These are phyloP conservation scores for Rhizopogon vulgaris DNA, from an alignment of 768 basidiomycete genomes.

Conservation along the genomic window DNA sequence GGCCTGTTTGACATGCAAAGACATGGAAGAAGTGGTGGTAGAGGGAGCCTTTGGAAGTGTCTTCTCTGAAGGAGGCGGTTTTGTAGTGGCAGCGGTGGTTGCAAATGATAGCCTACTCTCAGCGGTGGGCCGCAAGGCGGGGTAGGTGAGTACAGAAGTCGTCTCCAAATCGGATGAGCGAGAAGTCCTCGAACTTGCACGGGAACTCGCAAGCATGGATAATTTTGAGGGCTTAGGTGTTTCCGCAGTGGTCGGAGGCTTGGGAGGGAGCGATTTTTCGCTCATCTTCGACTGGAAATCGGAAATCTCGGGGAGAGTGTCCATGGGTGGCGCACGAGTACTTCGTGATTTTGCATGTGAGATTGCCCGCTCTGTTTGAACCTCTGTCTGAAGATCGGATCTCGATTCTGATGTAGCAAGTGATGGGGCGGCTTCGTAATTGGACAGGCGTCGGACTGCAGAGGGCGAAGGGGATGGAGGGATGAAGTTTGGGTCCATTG, in stretches of 20 bases:
- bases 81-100: constrained; percentile 18
- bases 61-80: constrained; percentile 12
- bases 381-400: constrained; percentile 13
- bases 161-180: constrained; percentile 48
- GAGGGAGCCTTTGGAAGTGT: constrained; percentile 21
- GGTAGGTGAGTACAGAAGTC: constrained; percentile 68
- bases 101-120: constrained; percentile 38
- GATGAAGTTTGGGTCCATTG: constrained; percentile 50
- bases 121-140: constrained; percentile 60
- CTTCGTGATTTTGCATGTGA: constrained; percentile 36
- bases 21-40: constrained; percentile 42
- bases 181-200: constrained; percentile 50
- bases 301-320: constrained; percentile 50
- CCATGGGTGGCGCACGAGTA: constrained; percentile 38
- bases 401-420: constrained; percentile 39
- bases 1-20: constrained; percentile 58
- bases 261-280: constrained; percentile 18
- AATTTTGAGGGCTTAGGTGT: constrained; percentile 55
- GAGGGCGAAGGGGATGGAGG: constrained; percentile 64
- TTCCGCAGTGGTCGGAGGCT: constrained; percentile 15
- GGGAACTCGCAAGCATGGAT: constrained; percentile 60
- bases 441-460: constrained; percentile 55
- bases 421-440: constrained; percentile 53
- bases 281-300: constrained; percentile 46
- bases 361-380: constrained; percentile 26